Conservation (phyloP, 176 grass and related monocot genomes). For the Avena eriantha region DNA sequence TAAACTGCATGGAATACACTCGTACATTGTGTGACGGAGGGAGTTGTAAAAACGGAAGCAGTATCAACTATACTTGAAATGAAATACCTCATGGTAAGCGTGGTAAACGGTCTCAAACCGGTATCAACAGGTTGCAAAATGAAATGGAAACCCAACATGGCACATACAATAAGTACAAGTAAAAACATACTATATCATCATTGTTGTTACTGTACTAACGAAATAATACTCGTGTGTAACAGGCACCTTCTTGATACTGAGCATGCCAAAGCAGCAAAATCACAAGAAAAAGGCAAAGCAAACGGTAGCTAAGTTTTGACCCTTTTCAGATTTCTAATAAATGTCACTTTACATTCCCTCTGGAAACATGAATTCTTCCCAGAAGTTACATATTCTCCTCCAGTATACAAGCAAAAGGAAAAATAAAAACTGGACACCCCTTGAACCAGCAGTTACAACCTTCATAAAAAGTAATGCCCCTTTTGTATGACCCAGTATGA, state of each 20-base stretch:
- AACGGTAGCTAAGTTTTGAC: not conserved
- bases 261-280: not conserved
- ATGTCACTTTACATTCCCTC: not conserved
- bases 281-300: not conserved
- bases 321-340: not conserved
- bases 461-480: not conserved
- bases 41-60: too few relatives aligned
- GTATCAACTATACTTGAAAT: too few relatives aligned
- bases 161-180: not conserved
- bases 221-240: not conserved
- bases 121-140: not conserved
- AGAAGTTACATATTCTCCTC: not conserved
- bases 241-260: not conserved
- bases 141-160: not conserved
- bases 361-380: not conserved
- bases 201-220: not conserved
- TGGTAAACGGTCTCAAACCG: not conserved
- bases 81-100: too few relatives aligned
- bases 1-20: too few relatives aligned
- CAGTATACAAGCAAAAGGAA: not conserved
- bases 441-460: conserved; percentile 6
- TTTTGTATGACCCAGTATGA: not conserved
- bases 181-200: not conserved
- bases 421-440: not conserved
- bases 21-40: too few relatives aligned